A percentile compares a stretch with the other conserved stretches of the same genome.
Conservation (phyloP, 1,139 yeast species). For the Williopsis jadinii region DNA sequence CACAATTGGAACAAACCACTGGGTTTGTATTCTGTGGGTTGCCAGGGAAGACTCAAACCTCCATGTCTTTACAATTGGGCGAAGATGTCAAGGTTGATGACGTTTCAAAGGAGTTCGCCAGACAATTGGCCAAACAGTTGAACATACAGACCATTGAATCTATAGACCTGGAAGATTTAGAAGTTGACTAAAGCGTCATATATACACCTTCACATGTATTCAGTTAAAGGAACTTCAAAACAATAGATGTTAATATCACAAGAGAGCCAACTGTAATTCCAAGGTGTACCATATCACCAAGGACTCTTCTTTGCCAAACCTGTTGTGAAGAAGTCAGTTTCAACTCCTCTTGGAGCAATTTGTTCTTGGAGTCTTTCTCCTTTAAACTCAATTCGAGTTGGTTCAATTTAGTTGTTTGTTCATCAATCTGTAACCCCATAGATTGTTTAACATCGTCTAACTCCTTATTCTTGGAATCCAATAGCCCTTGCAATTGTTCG, state of each 20-base stretch:
- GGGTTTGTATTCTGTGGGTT: conserved; percentile 82
- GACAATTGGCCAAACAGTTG: conserved; percentile 42
- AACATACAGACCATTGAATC: conserved; percentile 41
- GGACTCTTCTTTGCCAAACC: too few species aligned
- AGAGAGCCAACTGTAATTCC: too few species aligned
- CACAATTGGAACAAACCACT: conserved; percentile 48
- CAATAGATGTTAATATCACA: not conserved
- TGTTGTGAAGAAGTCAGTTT: too few species aligned
- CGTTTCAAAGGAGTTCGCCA: conserved; percentile 45
- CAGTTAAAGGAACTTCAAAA: not conserved
- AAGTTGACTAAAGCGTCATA: conserved; percentile 2
- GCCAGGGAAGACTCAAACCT: conserved; percentile 51
- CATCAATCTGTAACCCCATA: too few species aligned
- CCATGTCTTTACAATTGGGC: conserved; percentile 30
- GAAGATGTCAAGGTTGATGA: conserved; percentile 22
- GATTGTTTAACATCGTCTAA: too few species aligned
- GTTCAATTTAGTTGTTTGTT: too few species aligned
- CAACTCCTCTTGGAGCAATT: too few species aligned
- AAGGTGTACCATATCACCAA: too few species aligned
- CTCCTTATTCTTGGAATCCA: too few species aligned
- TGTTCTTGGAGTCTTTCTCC: too few species aligned
- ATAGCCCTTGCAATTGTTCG: too few species aligned
- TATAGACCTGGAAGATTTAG: conserved; percentile 24
- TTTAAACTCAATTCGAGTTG: too few species aligned
- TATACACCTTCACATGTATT: not conserved